A percentile compares a stretch with the other conserved stretches of the same genome.
These are phyloP conservation scores for cucumber (Cucumis sativus) DNA, from an alignment of 306 rosid species.

Conservation along the genomic window DNA sequence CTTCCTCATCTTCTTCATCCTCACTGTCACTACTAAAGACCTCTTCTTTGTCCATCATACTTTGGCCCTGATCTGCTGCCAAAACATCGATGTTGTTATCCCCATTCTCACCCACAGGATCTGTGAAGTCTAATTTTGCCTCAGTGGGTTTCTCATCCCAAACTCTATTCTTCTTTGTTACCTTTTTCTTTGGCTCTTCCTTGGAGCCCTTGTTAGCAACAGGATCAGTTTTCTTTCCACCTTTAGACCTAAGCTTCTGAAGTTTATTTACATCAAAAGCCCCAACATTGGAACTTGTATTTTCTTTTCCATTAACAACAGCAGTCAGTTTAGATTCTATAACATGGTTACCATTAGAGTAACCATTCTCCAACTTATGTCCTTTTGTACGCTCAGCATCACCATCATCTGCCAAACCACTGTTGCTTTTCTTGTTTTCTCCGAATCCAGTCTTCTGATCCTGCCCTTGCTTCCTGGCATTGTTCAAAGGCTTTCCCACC, in stretches of 20 bases:
- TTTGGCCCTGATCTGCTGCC: slow-evolving; percentile 84
- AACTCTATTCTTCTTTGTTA: slow-evolving; percentile 79
- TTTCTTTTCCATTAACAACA: slow-evolving; percentile 47
- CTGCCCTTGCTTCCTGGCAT: slow-evolving; percentile 51
- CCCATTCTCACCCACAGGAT: slow-evolving; percentile 50
- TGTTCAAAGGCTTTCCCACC: slow-evolving; percentile 34
- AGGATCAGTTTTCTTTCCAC: slow-evolving; percentile 55
- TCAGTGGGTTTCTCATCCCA: slow-evolving; percentile 59
- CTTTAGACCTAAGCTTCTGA: slow-evolving; percentile 66
- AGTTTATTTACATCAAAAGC: slow-evolving; percentile 99
- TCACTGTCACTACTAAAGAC: slow-evolving; percentile 81
- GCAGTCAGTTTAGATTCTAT: slow-evolving; percentile 36
- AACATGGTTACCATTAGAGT: slow-evolving; percentile 43
- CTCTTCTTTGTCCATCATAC: slow-evolving; percentile 99
- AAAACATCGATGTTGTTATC: slow-evolving; percentile 46
- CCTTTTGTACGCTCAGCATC: slow-evolving; percentile 32
- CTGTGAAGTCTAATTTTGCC: slow-evolving; percentile 75
- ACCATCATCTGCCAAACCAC: slow-evolving; percentile 34
- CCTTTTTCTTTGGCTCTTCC: slow-evolving; percentile 58
- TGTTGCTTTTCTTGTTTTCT: slow-evolving; percentile 40
- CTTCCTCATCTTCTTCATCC: slow-evolving; percentile 62
- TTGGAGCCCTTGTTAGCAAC: slow-evolving; percentile 51
- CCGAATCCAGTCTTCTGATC: slow-evolving; percentile 49
- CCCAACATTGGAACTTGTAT: slow-evolving; percentile 58
- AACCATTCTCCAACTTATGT: slow-evolving; percentile 48